phyloP scores from a whole-genome alignment of 805 yeast genomes.

The Jamesozyma hellenica region DNA sequence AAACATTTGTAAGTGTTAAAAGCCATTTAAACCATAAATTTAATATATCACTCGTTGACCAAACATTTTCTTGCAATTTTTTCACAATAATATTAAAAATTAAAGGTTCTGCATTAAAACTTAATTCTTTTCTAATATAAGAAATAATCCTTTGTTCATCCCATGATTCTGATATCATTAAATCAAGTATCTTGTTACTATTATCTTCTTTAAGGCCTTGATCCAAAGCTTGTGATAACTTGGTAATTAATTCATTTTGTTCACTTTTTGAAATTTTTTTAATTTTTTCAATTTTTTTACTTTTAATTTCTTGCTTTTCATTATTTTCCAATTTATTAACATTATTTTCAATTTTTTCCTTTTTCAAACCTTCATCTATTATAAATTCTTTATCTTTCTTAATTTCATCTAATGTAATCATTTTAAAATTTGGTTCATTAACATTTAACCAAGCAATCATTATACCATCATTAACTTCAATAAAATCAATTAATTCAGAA shows the following conservation, averaged over 20 bases:
- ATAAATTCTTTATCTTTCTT: conserved; percentile 18
- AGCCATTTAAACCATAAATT: conserved; percentile 74
- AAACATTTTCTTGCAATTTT: conserved; percentile 33
- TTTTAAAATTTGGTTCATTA: conserved; percentile 32
- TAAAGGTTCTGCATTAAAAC: conserved; percentile 30
- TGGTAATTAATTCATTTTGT: conserved; percentile 20
- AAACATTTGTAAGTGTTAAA: conserved; percentile 52
- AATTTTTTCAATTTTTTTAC: conserved; percentile 1
- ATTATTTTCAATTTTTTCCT: not conserved
- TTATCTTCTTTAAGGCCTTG: conserved; percentile 9
- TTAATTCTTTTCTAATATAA: conserved; percentile 31
- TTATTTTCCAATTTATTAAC: conserved; percentile 5
- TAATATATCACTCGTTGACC: conserved; percentile 18
- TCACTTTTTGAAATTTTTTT: conserved; percentile 19
- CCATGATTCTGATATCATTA: conserved; percentile 20
- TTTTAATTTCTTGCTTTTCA: conserved; percentile 18
- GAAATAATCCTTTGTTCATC: conserved; percentile 21
- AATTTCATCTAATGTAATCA: conserved; percentile 17
- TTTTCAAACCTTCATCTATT: conserved; percentile 17
- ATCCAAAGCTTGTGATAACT: conserved; percentile 20
- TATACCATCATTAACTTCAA: conserved; percentile 10
- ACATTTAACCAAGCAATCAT: conserved; percentile 32
- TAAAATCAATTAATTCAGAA: conserved; percentile 23
- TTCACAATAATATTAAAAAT: conserved; percentile 40
- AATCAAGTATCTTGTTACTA: conserved; percentile 21